phyloP scores from a whole-genome alignment of 768 basidiomycete genomes.

The Tricholoma hemisulphureum region DNA sequence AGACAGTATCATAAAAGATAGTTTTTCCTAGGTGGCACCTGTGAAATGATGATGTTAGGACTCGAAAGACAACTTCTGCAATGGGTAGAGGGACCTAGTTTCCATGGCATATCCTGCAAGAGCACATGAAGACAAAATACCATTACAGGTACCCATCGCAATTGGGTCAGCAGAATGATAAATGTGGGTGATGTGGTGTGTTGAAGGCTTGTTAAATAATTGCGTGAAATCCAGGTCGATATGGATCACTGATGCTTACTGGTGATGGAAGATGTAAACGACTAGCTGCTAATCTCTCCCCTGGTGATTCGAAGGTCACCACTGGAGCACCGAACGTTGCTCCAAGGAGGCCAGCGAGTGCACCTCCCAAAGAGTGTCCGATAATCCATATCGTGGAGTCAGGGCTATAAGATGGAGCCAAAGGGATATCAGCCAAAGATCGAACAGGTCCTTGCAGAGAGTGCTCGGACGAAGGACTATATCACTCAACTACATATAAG shows the following conservation, averaged over 20 bases:
- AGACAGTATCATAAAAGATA: slow-evolving; percentile 91
- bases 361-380: slow-evolving; percentile 70
- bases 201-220: slow-evolving; percentile 53
- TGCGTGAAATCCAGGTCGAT: not conserved
- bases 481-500: slow-evolving; percentile 70
- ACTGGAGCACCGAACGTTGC: slow-evolving; percentile 86
- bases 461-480: not conserved
- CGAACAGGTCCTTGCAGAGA: not conserved
- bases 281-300: slow-evolving; percentile 75
- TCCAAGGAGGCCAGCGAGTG: slow-evolving; percentile 80
- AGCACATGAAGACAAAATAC: slow-evolving; percentile 76
- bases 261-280: slow-evolving; percentile 86
- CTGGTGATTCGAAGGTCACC: slow-evolving; percentile 87
- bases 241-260: slow-evolving; percentile 38
- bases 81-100: slow-evolving; percentile 45
- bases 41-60: not conserved
- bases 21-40: slow-evolving; percentile 86
- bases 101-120: slow-evolving; percentile 90
- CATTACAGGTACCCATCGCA: slow-evolving; percentile 85
- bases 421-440: not conserved
- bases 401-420: slow-evolving; percentile 40
- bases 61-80: not conserved
- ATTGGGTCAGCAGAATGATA: slow-evolving; percentile 96
- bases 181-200: slow-evolving; percentile 82
- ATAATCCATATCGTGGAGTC: slow-evolving; percentile 86